Evolutionary conservation across 2,329 filamentous ascomycete genomes (phyloP).

Genomic region (Neofusicoccum kwambonambiense): DNA sequence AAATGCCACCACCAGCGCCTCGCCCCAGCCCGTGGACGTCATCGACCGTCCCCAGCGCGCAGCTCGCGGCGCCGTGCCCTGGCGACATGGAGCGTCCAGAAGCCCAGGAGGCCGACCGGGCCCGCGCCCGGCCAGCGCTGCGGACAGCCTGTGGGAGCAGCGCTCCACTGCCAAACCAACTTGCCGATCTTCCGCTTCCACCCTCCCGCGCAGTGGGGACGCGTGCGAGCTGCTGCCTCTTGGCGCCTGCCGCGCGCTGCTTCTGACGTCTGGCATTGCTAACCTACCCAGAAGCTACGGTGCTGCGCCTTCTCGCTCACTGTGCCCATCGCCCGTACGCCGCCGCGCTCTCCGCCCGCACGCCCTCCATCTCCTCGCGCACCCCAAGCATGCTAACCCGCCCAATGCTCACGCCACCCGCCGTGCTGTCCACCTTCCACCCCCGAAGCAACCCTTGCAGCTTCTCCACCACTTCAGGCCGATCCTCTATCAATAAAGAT

Average conservation of each 20-base stretch:
- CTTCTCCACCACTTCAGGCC: slow-evolving; percentile 59
- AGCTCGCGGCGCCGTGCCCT: background rate
- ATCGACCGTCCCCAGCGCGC: background rate
- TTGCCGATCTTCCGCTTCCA: slow-evolving; percentile 18
- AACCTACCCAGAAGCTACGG: background rate
- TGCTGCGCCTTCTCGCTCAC: background rate
- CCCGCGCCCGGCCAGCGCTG: background rate
- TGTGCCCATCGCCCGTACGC: slow-evolving; percentile 43
- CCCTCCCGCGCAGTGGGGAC: slow-evolving; percentile 10
- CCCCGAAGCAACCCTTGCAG: slow-evolving; percentile 62
- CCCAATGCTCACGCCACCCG: slow-evolving; percentile 47
- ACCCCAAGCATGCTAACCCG: slow-evolving; percentile 69
- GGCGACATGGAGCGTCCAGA: background rate
- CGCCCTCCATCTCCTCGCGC: slow-evolving; percentile 70
- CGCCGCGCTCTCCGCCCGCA: slow-evolving; percentile 41
- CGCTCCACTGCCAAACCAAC: background rate
- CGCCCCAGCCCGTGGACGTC: slow-evolving; percentile 6
- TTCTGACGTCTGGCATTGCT: slow-evolving; percentile 9
- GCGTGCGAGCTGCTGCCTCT: slow-evolving; percentile 4
- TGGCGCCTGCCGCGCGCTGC: background rate
- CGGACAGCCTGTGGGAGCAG: background rate
- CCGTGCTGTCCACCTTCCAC: slow-evolving; percentile 57
- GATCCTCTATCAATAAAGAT: slow-evolving; percentile 74
- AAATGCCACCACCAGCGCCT: background rate
- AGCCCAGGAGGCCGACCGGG: background rate